These are phyloP conservation scores for Colletotrichum echinochloae DNA, from an alignment of 2,329 filamentous ascomycete genomes.

Conservation along the genomic window DNA sequence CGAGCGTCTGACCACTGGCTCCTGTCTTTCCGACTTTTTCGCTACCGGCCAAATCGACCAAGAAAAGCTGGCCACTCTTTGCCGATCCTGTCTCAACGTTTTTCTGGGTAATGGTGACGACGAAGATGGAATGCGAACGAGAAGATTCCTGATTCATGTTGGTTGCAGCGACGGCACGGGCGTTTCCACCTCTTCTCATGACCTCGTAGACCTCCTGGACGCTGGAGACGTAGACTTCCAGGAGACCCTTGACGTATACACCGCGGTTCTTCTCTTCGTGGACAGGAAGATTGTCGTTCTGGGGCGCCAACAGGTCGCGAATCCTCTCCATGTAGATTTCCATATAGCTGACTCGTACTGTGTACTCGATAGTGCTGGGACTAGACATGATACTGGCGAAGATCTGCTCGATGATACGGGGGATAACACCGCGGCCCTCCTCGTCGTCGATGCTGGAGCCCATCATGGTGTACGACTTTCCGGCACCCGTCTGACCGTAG, in stretches of 20 bases:
- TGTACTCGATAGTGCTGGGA: conserved; percentile 95
- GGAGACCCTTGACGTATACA: conserved; percentile 94
- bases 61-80: conserved; percentile 95
- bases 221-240: conserved; percentile 95
- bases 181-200: conserved; percentile 90
- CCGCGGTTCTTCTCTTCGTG: conserved; percentile 97
- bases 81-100: conserved; percentile 96
- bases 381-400: conserved; percentile 95
- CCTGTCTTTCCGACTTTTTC: conserved; percentile 99
- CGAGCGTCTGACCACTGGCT: conserved; percentile 94
- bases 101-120: conserved; percentile 97
- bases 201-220: conserved; percentile 97
- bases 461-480: conserved; percentile 99
- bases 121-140: conserved; percentile 97
- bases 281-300: conserved; percentile 96
- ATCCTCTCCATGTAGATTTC: conserved; percentile 99
- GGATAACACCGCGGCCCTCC: conserved; percentile 90
- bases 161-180: conserved; percentile 92
- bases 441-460: conserved; percentile 93
- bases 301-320: conserved; percentile 89
- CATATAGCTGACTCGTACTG: conserved; percentile 99
- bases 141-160: conserved; percentile 99
- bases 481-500: conserved; percentile 97
- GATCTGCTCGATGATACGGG: conserved; percentile 96
- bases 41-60: conserved; percentile 97